These are phyloP conservation scores for Ganoderma resinaceum DNA, from an alignment of 1,284 basidiomycete species.

Conservation along the genomic window DNA sequence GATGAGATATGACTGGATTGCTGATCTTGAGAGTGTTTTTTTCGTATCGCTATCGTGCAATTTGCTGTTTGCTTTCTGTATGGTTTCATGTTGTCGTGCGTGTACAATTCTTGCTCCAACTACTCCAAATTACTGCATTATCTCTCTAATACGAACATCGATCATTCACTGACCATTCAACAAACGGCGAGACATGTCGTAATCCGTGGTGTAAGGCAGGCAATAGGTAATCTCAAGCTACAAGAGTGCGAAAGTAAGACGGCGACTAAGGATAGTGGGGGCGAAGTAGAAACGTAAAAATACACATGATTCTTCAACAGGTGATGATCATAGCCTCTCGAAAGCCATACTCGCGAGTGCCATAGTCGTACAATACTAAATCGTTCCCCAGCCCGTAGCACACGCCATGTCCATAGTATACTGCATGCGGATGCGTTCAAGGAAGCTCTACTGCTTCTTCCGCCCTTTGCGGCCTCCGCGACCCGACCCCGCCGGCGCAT, in stretches of 20 bases:
- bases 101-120: conserved; percentile 8
- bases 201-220: too few species aligned
- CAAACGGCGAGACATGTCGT: too few species aligned
- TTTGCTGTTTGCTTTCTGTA: conserved; percentile 28
- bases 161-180: too few species aligned
- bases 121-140: not conserved
- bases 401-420: not conserved
- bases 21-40: conserved; percentile 13
- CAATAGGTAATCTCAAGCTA: too few species aligned
- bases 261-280: too few species aligned
- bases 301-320: too few species aligned
- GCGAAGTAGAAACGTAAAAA: too few species aligned
- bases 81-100: conserved; percentile 17
- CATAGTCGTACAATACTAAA: too few species aligned
- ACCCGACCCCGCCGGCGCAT: conserved; percentile 19
- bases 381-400: not conserved
- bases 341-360: too few species aligned
- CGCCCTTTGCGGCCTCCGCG: conserved; percentile 38
- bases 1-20: not conserved
- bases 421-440: not conserved
- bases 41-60: conserved; percentile 10
- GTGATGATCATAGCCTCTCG: too few species aligned
- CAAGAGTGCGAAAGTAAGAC: too few species aligned
- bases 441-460: conserved; percentile 34
- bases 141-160: too few species aligned